Evolutionary conservation across 163 green algal genomes (phyloP), one percentile per base, ranked within the genome.

Genomic region (Scenedesmus sp.): DNA sequence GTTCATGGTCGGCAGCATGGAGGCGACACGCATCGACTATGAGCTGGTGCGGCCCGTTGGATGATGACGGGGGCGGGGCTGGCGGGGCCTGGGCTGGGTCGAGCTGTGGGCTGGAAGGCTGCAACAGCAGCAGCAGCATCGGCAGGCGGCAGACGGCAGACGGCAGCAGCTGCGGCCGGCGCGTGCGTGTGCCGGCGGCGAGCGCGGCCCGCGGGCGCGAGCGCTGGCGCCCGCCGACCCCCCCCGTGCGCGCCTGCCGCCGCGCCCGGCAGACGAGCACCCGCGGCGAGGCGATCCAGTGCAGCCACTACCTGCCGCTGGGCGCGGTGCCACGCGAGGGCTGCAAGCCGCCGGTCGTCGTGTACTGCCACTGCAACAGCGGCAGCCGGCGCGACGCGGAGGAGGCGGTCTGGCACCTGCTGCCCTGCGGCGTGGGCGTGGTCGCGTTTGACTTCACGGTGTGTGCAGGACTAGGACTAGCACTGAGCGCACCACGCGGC

Each of bases 291-390:
- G 89, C 86, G 77, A 81, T 97, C 47, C 56, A 92, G 73, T 92
- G 86, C 83, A 94, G 86, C 69, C 94, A 96, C 77, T 95, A 89
- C 84, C 64, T 90, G 2, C 89, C 92, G 1, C 39, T 77, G 36
- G 66, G 72, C 36, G 69, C 82, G 4, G 78, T 57, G 17, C 73
- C 78, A n/a, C n/a, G n/a, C 2, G 57, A 57, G 31, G 83, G 90
- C 54, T 78, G 80, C 3, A 69, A 54, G 44, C 77, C 91, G 56
- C 88, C 88, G 2, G 90, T 86, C 53, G 95, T 98, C n/a, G 81
- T 98, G 24, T 98, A 98, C 79, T 95, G 89, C 76, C 95, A 98
- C 87, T 97, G 94, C 84, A 98, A 98, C 88, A 97, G 90, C 74
- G 96, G 96, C 67, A 97, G 88, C 81, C 77, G 96, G 24, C 79